A percentile compares a stretch with the other conserved stretches of the same genome.
Conservation (phyloP, 2,329 filamentous ascomycete genomes). For the Dendryphion nanum region DNA sequence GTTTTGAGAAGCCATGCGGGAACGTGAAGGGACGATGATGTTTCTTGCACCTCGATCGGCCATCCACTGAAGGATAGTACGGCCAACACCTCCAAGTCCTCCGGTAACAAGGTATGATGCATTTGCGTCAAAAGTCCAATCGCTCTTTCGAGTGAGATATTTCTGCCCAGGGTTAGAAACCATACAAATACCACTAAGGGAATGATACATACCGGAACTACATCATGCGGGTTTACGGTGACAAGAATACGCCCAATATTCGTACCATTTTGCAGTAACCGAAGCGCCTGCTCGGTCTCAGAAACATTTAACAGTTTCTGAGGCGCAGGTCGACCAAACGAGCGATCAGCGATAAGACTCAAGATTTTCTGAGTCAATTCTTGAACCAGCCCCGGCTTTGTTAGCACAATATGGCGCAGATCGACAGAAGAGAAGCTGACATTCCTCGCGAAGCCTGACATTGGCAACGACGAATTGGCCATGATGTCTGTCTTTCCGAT, state of each 20-base stretch:
- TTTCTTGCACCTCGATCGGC: conserved; percentile 12
- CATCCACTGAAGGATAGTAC: conserved; percentile 10
- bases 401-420: neutral
- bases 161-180: neutral
- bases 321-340: too few species aligned
- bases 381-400: neutral
- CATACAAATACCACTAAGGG: neutral
- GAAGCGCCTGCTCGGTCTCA: neutral
- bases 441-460: neutral
- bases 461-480: neutral
- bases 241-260: neutral
- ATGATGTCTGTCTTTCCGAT: neutral
- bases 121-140: conserved; percentile 5
- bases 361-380: neutral
- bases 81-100: conserved; percentile 11
- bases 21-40: conserved; percentile 11
- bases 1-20: neutral
- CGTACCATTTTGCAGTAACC: neutral
- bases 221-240: neutral
- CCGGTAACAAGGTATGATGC: conserved; percentile 11
- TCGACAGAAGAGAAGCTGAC: neutral
- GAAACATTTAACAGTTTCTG: neutral
- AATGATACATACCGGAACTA: neutral
- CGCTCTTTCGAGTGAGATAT: neutral
- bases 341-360: conserved; percentile 3